Evolutionary conservation across 2,329 filamentous ascomycete genomes (phyloP).

Genomic region (Blastomyces parvus): DNA sequence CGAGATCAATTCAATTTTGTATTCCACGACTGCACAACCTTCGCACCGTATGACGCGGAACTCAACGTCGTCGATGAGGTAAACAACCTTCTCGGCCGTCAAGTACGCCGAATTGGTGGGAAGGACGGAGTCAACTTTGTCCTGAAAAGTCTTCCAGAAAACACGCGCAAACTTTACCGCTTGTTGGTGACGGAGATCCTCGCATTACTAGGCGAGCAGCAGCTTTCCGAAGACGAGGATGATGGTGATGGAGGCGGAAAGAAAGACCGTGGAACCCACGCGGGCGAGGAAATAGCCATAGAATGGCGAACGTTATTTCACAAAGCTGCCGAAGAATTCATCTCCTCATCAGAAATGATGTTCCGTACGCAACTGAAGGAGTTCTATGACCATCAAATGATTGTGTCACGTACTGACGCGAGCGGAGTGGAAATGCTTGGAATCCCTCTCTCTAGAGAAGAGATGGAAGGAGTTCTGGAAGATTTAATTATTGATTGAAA

Average conservation of each 20-base stretch:
- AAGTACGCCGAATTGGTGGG: conserved; percentile 68
- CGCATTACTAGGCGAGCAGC: conserved; percentile 50
- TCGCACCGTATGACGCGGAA: conserved; percentile 62
- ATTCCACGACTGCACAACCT: conserved; percentile 93
- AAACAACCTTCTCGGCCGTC: conserved; percentile 74
- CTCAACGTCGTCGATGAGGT: conserved; percentile 83
- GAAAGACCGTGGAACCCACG: conserved; percentile 14
- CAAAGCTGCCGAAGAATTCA: conserved; percentile 92
- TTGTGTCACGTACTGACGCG: conserved; percentile 76
- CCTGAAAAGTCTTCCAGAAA: conserved; percentile 79
- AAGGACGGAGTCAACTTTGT: conserved; percentile 90
- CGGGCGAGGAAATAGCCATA: conserved; percentile 50
- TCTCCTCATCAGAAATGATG: conserved; percentile 91
- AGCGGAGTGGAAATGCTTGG: conserved; percentile 77
- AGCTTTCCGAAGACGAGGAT: conserved; percentile 44
- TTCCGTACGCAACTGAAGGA: conserved; percentile 92
- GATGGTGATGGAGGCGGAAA: conserved; percentile 25
- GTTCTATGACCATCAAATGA: conserved; percentile 97
- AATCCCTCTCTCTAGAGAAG: conserved; percentile 76
- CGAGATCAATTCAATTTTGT: conserved; percentile 74
- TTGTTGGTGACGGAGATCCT: conserved; percentile 79
- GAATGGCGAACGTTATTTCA: conserved; percentile 90
- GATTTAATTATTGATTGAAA: conserved; percentile 47
- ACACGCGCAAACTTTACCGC: conserved; percentile 77
- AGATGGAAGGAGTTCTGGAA: conserved; percentile 80